Conservation (phyloP, 2,329 filamentous ascomycete species). For the Xenosphaeropsis pyriputrescens region DNA sequence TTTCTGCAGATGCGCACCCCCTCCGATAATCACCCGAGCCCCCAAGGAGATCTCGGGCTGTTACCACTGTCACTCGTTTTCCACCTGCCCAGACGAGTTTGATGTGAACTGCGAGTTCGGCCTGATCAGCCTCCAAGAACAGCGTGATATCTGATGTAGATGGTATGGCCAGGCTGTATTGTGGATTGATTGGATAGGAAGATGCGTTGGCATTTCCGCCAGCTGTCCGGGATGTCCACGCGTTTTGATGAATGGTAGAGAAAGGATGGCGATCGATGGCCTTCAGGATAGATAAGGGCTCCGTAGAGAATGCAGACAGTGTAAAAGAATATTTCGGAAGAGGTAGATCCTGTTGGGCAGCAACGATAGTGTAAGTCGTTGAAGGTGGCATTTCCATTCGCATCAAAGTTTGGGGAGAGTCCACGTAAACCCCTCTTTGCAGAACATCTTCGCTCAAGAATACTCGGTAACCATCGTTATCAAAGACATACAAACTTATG, state of each 20-base stretch:
- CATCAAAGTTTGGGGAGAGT: slow-evolving; percentile 83
- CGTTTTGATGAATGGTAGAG: slow-evolving; percentile 23
- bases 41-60: slow-evolving; percentile 62
- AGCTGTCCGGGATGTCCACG: slow-evolving; percentile 67
- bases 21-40: slow-evolving; percentile 83
- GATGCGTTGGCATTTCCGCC: slow-evolving; percentile 71
- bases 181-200: slow-evolving; percentile 74
- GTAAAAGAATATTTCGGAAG: slow-evolving; percentile 70
- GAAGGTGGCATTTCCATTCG: slow-evolving; percentile 43
- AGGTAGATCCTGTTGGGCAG: slow-evolving; percentile 68
- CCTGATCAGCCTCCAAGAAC: slow-evolving; percentile 52
- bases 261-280: slow-evolving; percentile 24
- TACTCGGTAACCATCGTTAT: slow-evolving; percentile 54
- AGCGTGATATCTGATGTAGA: slow-evolving; percentile 49
- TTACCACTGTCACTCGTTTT: slow-evolving; percentile 53
- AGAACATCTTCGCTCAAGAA: slow-evolving; percentile 58
- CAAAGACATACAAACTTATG: slow-evolving; percentile 76
- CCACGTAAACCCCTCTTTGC: slow-evolving; percentile 74
- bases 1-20: slow-evolving; percentile 58
- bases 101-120: slow-evolving; percentile 65
- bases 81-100: slow-evolving; percentile 71
- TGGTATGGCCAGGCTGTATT: slow-evolving; percentile 55
- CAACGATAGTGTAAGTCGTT: slow-evolving; percentile 43
- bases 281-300: slow-evolving; percentile 41
- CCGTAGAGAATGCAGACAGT: slow-evolving; percentile 64